These are phyloP conservation scores for Clarireedia hainanense DNA, from an alignment of 2,329 filamentous ascomycete species.

Conservation along the genomic window DNA sequence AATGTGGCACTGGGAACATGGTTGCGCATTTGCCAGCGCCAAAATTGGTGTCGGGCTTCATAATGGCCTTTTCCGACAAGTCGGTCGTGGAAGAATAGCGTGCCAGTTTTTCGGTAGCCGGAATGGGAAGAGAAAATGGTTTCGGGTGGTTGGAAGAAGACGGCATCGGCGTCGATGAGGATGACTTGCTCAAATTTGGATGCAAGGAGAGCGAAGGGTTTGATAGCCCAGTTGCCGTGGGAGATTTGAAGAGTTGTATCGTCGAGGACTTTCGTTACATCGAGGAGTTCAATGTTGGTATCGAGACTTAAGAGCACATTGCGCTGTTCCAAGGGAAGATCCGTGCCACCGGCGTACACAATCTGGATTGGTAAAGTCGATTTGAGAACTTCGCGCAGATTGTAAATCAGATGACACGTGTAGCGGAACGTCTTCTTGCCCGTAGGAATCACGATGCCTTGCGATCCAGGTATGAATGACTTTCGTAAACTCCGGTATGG, in stretches of 20 bases:
- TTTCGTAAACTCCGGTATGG: not conserved
- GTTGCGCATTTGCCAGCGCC: slow-evolving; percentile 31
- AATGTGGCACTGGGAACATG: slow-evolving; percentile 21
- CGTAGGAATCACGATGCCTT: not conserved
- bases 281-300: slow-evolving; percentile 6
- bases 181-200: slow-evolving; percentile 33
- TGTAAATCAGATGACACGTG: not conserved
- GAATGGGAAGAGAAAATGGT: slow-evolving; percentile 27
- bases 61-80: slow-evolving; percentile 20
- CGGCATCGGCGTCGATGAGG: slow-evolving; percentile 34
- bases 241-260: not conserved
- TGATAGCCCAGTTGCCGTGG: slow-evolving; percentile 32
- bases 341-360: not conserved
- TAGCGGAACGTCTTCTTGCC: not conserved
- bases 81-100: slow-evolving; percentile 36
- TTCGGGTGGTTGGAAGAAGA: slow-evolving; percentile 33
- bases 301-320: not conserved
- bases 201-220: slow-evolving; percentile 34
- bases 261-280: slow-evolving; percentile 5
- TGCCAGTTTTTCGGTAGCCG: slow-evolving; percentile 29
- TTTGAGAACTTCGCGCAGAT: not conserved
- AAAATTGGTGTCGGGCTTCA: slow-evolving; percentile 33
- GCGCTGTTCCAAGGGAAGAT: not conserved
- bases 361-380: slow-evolving; percentile 1
- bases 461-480: not conserved